Evolutionary conservation across 805 yeast species (phyloP).

Genomic region (Cyberlindnera maritima): DNA sequence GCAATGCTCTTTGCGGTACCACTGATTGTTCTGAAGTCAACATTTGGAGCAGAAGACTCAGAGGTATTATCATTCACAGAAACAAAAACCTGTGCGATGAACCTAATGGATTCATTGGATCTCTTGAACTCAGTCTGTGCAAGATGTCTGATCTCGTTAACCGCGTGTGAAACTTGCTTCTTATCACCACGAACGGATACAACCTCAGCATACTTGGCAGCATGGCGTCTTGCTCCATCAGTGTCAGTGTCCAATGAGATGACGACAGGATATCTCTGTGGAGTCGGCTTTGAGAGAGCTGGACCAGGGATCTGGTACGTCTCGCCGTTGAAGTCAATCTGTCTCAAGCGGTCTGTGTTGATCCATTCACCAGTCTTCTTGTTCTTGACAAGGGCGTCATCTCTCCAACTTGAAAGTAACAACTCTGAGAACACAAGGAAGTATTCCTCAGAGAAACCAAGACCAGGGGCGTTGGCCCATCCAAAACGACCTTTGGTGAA

Average conservation of each 20-base stretch:
- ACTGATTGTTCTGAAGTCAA: constrained; percentile 29
- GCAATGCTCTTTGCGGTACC: constrained; percentile 3
- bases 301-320: constrained; percentile 32
- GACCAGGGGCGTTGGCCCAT: constrained; percentile 36
- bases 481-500: constrained; percentile 39
- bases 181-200: constrained; percentile 34
- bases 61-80: constrained; percentile 15
- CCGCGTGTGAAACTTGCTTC: neutral
- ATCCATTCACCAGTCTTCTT: constrained; percentile 29
- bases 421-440: constrained; percentile 35
- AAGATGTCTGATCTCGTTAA: neutral
- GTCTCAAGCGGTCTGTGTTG: constrained; percentile 34
- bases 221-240: constrained; percentile 35
- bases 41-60: constrained; percentile 38
- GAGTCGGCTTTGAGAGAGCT: constrained; percentile 38
- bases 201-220: constrained; percentile 42
- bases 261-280: constrained; percentile 42
- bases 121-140: neutral
- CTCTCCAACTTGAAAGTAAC: constrained; percentile 38
- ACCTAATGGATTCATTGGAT: neutral
- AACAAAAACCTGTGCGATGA: neutral
- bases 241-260: constrained; percentile 41
- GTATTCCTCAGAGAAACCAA: constrained; percentile 33
- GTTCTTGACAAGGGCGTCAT: constrained; percentile 29
- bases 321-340: constrained; percentile 38